A percentile compares a stretch with the other conserved stretches of the same genome.
Evolutionary conservation across 129 eudicot species (phyloP).

Genomic region (Escallonia rubra): DNA sequence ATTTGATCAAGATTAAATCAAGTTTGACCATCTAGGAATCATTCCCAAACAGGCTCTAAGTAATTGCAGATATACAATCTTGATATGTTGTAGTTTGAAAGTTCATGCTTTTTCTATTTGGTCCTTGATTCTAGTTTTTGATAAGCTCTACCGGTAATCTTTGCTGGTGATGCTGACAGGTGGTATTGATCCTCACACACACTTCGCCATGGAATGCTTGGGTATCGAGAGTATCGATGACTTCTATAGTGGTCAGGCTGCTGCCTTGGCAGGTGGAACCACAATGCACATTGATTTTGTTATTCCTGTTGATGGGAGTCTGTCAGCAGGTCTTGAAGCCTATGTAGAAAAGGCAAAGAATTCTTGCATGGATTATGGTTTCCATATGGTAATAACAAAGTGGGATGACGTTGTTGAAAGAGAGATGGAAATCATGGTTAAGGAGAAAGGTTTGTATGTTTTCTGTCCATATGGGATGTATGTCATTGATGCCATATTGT

Average conservation of each 20-base stretch:
- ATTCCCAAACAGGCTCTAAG: neutral
- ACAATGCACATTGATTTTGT: constrained; percentile 97
- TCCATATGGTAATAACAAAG: constrained; percentile 98
- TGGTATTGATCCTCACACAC: constrained; percentile 99
- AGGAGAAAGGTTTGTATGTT: constrained; percentile 64
- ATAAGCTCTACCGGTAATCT: neutral
- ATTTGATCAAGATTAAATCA: no score
- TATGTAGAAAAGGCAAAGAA: constrained; percentile 69
- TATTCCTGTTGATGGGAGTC: constrained; percentile 83
- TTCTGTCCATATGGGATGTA: neutral
- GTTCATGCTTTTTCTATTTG: neutral
- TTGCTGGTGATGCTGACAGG: constrained; percentile 45
- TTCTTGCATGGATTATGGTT: constrained; percentile 96
- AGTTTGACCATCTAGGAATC: no score
- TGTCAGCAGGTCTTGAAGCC: constrained; percentile 72
- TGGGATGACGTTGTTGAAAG: constrained; percentile 79
- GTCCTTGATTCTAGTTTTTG: neutral
- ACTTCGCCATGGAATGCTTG: constrained; percentile 93
- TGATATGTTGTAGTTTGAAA: neutral
- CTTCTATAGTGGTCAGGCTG: constrained; percentile 95
- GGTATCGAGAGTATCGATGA: constrained; percentile 89
- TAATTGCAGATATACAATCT: neutral
- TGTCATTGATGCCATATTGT: neutral
- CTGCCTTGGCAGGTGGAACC: constrained; percentile 98
- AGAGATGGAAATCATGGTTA: constrained; percentile 98